phyloP scores from a whole-genome alignment of 2,329 filamentous ascomycete species.

The Gaeumannomyces tritici region DNA sequence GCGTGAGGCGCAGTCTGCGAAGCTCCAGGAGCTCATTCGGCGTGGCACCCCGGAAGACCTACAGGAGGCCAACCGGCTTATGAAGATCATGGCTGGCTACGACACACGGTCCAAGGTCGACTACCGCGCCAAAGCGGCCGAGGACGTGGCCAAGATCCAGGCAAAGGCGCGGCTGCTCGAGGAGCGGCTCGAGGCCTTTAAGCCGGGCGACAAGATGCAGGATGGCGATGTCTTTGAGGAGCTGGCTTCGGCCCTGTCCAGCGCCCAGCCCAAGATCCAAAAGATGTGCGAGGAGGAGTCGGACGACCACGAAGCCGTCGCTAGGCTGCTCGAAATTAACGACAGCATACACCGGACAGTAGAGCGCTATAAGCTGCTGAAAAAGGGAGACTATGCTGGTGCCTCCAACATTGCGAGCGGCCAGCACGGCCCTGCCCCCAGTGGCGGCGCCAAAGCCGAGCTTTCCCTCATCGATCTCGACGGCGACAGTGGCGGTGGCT shows the following conservation, averaged over 20 bases:
- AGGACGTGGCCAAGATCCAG: constrained; percentile 90
- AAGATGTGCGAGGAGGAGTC: constrained; percentile 99
- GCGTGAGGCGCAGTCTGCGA: constrained; percentile 88
- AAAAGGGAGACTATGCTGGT: constrained; percentile 83
- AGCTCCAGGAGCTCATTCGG: constrained; percentile 91
- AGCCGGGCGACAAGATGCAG: constrained; percentile 67
- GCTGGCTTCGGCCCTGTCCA: constrained; percentile 78
- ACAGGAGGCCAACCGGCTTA: constrained; percentile 92
- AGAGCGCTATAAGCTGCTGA: constrained; percentile 89
- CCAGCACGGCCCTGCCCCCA: constrained; percentile 31
- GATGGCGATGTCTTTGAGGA: constrained; percentile 68
- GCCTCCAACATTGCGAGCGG: constrained; percentile 78
- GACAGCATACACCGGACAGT: constrained; percentile 97
- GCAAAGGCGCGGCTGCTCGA: constrained; percentile 89
- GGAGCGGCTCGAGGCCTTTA: constrained; percentile 80
- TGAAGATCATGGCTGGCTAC: constrained; percentile 99
- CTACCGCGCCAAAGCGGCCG: constrained; percentile 93
- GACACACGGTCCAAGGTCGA: constrained; percentile 94
- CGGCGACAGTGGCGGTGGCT: constrained; percentile 40
- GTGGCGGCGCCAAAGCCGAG: constrained; percentile 53
- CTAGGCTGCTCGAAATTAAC: constrained; percentile 93
- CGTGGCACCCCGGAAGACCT: constrained; percentile 85
- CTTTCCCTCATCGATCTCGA: constrained; percentile 92
- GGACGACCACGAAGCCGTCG: constrained; percentile 90
- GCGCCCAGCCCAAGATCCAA: constrained; percentile 95